Conservation (phyloP, 495 filamentous ascomycete genomes). For the Cercophora scortea region DNA sequence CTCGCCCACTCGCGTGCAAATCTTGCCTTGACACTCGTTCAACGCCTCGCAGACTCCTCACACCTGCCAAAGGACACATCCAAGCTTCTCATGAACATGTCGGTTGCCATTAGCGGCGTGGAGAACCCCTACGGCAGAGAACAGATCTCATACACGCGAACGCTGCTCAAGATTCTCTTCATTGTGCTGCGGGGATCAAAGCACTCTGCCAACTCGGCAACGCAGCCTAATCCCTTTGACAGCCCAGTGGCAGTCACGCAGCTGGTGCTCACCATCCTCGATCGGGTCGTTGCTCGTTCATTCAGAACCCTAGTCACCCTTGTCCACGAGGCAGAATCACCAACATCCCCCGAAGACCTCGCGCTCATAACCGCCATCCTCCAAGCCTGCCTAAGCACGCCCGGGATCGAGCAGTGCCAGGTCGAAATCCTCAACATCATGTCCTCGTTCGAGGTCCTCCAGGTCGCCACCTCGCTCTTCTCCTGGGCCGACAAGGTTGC, state of each 20-base stretch:
- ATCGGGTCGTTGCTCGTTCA: slow-evolving; percentile 68
- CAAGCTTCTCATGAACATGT: slow-evolving; percentile 55
- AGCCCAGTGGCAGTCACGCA: slow-evolving; percentile 34
- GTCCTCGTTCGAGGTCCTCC: slow-evolving; percentile 58
- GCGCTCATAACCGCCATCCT: slow-evolving; percentile 84
- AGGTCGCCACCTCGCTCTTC: slow-evolving; percentile 78
- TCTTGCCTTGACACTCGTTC: slow-evolving; percentile 66
- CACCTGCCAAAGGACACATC: slow-evolving; percentile 53
- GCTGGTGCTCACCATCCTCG: slow-evolving; percentile 63
- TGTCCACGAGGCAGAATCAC: slow-evolving; percentile 52
- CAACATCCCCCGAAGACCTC: slow-evolving; percentile 61
- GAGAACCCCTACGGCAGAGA: slow-evolving; percentile 54
- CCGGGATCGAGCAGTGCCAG: slow-evolving; percentile 52
- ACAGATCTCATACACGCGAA: slow-evolving; percentile 69
- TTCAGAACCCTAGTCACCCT: slow-evolving; percentile 69
- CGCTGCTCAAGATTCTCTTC: slow-evolving; percentile 76
- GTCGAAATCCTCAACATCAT: slow-evolving; percentile 59
- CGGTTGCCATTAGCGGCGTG: slow-evolving; percentile 56
- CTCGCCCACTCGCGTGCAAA: slow-evolving; percentile 66
- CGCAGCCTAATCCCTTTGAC: slow-evolving; percentile 13
- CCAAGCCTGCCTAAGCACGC: slow-evolving; percentile 70
- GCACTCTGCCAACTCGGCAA: slow-evolving; percentile 16
- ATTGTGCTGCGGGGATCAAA: slow-evolving; percentile 59
- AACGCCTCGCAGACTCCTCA: slow-evolving; percentile 60
- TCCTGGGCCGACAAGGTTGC: slow-evolving; percentile 85